These are phyloP conservation scores for Boechera divaricarpa DNA, from an alignment of 345 rosid species.

Conservation along the genomic window DNA sequence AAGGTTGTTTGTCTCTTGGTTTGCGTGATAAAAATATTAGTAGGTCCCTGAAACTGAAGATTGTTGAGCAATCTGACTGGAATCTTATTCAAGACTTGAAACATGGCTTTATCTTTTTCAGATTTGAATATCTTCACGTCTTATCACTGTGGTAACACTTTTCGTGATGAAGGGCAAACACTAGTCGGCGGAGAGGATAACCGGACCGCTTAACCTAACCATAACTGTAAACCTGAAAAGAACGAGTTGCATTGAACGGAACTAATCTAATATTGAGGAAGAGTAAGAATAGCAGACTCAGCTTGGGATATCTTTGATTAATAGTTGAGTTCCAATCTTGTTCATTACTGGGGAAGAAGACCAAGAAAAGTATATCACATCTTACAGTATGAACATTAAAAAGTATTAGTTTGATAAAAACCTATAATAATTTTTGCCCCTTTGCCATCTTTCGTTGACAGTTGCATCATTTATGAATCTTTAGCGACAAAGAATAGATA, in stretches of 20 bases:
- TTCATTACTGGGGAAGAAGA: conserved; percentile 12
- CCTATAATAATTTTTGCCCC: not conserved
- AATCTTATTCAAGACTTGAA: conserved; percentile 35
- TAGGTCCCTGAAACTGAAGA: conserved; percentile 40
- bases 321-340: not conserved
- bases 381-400: conserved; percentile 5
- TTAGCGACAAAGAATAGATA: not conserved
- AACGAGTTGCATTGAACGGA: not conserved
- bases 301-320: conserved; percentile 12
- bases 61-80: conserved; percentile 42
- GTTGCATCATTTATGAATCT: not conserved
- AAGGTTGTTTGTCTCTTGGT: conserved; percentile 1
- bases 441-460: not conserved
- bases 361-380: conserved; percentile 24
- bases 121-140: not conserved
- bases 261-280: not conserved
- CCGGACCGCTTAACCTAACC: not conserved
- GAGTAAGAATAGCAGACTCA: not conserved
- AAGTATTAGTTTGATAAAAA: not conserved
- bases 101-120: conserved; percentile 37
- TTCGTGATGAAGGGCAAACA: conserved; percentile 6
- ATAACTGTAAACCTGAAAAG: not conserved
- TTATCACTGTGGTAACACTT: conserved; percentile 29
- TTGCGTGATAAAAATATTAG: conserved; percentile 31
- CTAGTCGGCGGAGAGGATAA: no score